phyloP scores from a whole-genome alignment of 768 basidiomycete genomes.

The Leccinum sublutescens region DNA sequence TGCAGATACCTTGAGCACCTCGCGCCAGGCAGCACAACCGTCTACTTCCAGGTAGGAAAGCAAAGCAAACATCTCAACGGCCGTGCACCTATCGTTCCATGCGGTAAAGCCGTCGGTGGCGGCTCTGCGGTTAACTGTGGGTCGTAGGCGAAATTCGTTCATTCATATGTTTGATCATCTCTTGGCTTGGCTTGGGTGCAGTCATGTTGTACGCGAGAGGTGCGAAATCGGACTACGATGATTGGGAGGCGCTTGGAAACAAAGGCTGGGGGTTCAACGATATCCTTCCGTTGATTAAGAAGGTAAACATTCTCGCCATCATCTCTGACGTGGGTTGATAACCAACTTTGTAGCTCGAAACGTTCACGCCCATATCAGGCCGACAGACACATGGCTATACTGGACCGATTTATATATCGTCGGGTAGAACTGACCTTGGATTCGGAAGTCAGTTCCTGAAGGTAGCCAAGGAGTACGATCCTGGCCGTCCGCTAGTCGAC shows the following conservation, averaged over 20 bases:
- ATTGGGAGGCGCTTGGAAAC: constrained; percentile 52
- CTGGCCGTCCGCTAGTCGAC: constrained; percentile 38
- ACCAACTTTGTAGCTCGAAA: constrained; percentile 46
- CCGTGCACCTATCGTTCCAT: constrained; percentile 43
- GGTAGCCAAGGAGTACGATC: constrained; percentile 46
- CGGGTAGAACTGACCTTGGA: constrained; percentile 1
- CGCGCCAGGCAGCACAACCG: constrained; percentile 37
- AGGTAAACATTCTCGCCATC: constrained; percentile 35
- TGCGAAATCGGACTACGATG: constrained; percentile 61
- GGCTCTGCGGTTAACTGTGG: constrained; percentile 62
- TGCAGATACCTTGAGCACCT: constrained; percentile 48
- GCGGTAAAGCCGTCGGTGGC: constrained; percentile 57
- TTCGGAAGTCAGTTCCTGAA: constrained; percentile 44
- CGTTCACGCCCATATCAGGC: constrained; percentile 33
- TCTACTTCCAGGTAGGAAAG: constrained; percentile 40
- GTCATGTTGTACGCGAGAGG: constrained; percentile 56
- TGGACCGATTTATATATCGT: constrained; percentile 27
- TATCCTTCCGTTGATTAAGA: constrained; percentile 56
- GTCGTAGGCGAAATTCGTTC: constrained; percentile 3
- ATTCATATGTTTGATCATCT: not conserved
- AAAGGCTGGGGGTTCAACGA: constrained; percentile 59
- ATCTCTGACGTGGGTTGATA: constrained; percentile 29
- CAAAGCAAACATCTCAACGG: constrained; percentile 44
- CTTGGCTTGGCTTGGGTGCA: constrained; percentile 1
- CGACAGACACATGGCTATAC: constrained; percentile 36